These are phyloP conservation scores for Candida easanensis DNA, from an alignment of 805 yeast genomes.

Conservation along the genomic window DNA sequence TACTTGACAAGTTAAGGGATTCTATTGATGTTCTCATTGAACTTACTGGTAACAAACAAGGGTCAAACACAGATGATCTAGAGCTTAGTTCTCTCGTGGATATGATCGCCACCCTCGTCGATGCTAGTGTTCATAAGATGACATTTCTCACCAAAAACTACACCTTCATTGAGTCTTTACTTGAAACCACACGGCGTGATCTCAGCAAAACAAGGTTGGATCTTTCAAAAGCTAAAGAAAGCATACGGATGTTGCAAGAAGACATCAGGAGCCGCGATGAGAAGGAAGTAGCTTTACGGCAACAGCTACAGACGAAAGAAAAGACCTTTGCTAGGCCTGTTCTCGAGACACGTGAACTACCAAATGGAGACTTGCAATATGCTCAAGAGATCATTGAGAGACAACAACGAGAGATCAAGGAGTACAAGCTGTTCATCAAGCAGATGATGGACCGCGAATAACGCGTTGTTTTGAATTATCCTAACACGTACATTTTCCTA, in stretches of 20 bases:
- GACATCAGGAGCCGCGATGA: slow-evolving; percentile 2
- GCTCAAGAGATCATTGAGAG: slow-evolving; percentile 5
- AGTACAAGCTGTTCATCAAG: slow-evolving; percentile 25
- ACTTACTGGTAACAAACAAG: slow-evolving; percentile 15
- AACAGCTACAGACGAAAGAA: neutral
- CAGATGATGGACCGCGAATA: slow-evolving; percentile 23
- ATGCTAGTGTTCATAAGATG: slow-evolving; percentile 19
- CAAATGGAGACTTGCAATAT: neutral
- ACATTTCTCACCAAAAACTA: slow-evolving; percentile 24
- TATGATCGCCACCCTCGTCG: slow-evolving; percentile 14
- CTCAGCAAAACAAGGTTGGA: slow-evolving; percentile 6
- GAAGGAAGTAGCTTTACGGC: neutral
- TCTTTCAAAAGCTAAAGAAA: neutral
- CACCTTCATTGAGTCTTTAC: slow-evolving; percentile 20
- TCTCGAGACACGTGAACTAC: neutral
- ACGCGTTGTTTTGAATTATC: slow-evolving; percentile 1
- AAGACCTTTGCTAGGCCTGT: neutral
- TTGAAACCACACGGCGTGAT: slow-evolving; percentile 18
- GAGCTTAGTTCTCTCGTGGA: slow-evolving; percentile 9
- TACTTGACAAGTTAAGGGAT: slow-evolving; percentile 1
- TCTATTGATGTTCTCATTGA: slow-evolving; percentile 10
- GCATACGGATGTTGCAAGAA: slow-evolving; percentile 2
- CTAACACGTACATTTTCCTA: neutral
- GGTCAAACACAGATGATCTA: neutral
- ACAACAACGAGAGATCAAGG: slow-evolving; percentile 21